Evolutionary conservation across 176 grass and related monocot species (phyloP).

Genomic region (Sorghum bicolor): Sorghum_bicolor_NCBIv3 NC_012878.2:51127501-51128000

Average conservation of each 20-base stretch:
- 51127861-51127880: conserved; percentile 92
- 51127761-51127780: conserved; percentile 44
- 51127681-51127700: conserved; percentile 3
- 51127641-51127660: conserved; percentile 42
- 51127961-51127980: conserved; percentile 22
- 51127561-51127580: conserved; percentile 73
- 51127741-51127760: conserved; percentile 91
- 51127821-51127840: conserved; percentile 88
- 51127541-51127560: conserved; percentile 73
- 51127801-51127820: conserved; percentile 92
- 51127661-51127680: background rate
- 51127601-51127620: conserved; percentile 79
- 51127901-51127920: conserved; percentile 44
- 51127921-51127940: conserved; percentile 9
- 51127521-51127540: conserved; percentile 76
- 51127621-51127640: conserved; percentile 76
- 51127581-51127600: conserved; percentile 75
- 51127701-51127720: conserved; percentile 25
- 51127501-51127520: conserved; percentile 80
- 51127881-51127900: conserved; percentile 84
- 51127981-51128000: conserved; percentile 1
- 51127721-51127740: conserved; percentile 94
- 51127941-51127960: background rate
- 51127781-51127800: conserved; percentile 67
- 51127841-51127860: conserved; percentile 97